Percentiles rank a stretch among this genome's conserved stretches.
phyloP scores from a whole-genome alignment of 345 rosid species.

The Melastoma malabathricum region DNA sequence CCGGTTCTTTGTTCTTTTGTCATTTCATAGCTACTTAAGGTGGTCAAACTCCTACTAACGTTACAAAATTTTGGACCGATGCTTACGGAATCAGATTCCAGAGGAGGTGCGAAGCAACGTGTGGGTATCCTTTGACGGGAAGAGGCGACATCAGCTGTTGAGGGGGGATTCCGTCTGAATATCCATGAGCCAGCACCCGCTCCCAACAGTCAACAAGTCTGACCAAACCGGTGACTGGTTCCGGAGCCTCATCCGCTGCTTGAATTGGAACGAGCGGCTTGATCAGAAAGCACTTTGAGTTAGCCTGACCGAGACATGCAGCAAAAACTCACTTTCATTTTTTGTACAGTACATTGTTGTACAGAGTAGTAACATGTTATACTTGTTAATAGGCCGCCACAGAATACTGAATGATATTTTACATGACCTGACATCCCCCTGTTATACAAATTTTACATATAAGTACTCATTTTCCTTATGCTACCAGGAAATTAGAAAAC shows the following conservation, averaged over 20 bases:
- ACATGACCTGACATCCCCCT: no score
- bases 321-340: no score
- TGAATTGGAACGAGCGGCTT: constrained; percentile 93
- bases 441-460: no score
- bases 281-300: constrained; percentile 77
- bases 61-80: neutral
- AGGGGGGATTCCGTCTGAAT: constrained; percentile 86
- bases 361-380: no score
- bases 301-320: constrained; percentile 2
- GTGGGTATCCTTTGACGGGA: constrained; percentile 99
- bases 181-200: constrained; percentile 91
- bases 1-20: no score
- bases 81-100: constrained; percentile 47
- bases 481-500: no score
- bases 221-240: constrained; percentile 99
- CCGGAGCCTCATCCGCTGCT: constrained; percentile 84
- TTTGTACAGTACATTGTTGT: constrained; percentile 2
- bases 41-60: no score
- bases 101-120: constrained; percentile 89
- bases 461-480: no score
- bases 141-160: constrained; percentile 93
- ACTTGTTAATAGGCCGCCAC: no score
- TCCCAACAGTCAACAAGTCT: constrained; percentile 84
- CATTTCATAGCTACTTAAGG: no score
- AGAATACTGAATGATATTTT: no score